Conservation (phyloP, 2,329 filamentous ascomycete species). For the Fusarium chaquense region DNA sequence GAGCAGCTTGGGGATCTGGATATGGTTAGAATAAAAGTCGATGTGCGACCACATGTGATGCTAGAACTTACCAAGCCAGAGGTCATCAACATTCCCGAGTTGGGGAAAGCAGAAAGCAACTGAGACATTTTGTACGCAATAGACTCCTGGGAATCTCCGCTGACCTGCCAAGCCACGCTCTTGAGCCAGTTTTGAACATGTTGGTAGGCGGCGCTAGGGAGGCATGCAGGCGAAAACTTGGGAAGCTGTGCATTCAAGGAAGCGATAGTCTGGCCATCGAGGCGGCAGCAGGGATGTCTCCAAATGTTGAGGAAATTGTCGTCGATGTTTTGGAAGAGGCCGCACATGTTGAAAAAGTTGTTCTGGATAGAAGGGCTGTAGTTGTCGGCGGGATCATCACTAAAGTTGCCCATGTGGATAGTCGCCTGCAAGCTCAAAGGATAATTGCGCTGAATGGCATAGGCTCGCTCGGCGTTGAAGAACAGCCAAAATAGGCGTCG, state of each 20-base stretch:
- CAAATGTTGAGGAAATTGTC: conserved; percentile 72
- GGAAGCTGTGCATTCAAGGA: background rate
- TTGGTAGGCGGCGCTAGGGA: conserved; percentile 66
- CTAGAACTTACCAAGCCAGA: conserved; percentile 73
- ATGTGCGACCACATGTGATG: background rate
- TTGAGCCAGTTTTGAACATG: conserved; percentile 75
- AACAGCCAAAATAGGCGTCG: conserved; percentile 80
- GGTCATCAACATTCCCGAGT: conserved; percentile 77
- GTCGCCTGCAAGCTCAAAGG: conserved; percentile 78
- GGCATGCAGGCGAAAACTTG: conserved; percentile 53
- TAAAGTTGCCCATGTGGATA: conserved; percentile 72
- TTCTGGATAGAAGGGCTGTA: conserved; percentile 64
- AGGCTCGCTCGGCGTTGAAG: conserved; percentile 78
- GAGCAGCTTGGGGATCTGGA: conserved; percentile 81
- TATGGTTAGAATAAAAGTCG: conserved; percentile 18
- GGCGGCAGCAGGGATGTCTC: conserved; percentile 72
- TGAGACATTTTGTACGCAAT: conserved; percentile 72
- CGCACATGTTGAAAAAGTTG: conserved; percentile 70
- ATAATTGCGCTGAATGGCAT: conserved; percentile 76
- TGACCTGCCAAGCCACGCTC: conserved; percentile 72
- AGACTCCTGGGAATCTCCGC: conserved; percentile 63
- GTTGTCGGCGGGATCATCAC: conserved; percentile 70
- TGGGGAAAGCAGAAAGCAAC: conserved; percentile 78
- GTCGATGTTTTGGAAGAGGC: conserved; percentile 75
- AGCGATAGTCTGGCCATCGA: conserved; percentile 67